Percentiles rank a stretch among this genome's conserved stretches.
Conservation (phyloP, 2,329 filamentous ascomycete species). For the Knoxdaviesia capensis region DNA sequence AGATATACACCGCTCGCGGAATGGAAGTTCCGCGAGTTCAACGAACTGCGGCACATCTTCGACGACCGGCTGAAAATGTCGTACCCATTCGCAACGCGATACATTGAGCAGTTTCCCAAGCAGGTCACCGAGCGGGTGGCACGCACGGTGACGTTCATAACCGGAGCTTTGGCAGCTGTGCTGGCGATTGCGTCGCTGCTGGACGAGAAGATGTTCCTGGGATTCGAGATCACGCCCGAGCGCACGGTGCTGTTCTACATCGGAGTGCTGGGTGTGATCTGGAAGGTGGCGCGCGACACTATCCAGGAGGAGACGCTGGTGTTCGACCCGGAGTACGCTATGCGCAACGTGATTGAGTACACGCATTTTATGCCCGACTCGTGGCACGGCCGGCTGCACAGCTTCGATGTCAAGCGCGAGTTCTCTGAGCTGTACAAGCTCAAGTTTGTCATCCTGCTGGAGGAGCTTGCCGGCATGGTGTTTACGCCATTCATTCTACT, state of each 20-base stretch:
- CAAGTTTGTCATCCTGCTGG: slow-evolving; percentile 76
- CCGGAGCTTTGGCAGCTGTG: slow-evolving; percentile 71
- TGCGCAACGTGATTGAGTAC: slow-evolving; percentile 77
- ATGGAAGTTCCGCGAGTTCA: slow-evolving; percentile 98
- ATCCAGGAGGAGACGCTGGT: slow-evolving; percentile 77
- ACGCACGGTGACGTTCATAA: slow-evolving; percentile 69
- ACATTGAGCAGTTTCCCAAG: slow-evolving; percentile 92
- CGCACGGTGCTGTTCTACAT: slow-evolving; percentile 84
- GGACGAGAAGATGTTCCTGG: slow-evolving; percentile 77
- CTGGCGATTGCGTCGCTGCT: slow-evolving; percentile 68
- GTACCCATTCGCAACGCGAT: slow-evolving; percentile 76
- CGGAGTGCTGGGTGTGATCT: slow-evolving; percentile 62
- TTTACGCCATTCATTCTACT: slow-evolving; percentile 80
- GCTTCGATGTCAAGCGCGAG: slow-evolving; percentile 77
- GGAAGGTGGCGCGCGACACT: slow-evolving; percentile 63
- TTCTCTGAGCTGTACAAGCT: slow-evolving; percentile 84
- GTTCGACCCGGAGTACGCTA: slow-evolving; percentile 78
- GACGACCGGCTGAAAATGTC: slow-evolving; percentile 83
- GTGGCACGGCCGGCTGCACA: slow-evolving; percentile 81
- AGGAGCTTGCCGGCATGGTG: slow-evolving; percentile 82
- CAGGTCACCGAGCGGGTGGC: slow-evolving; percentile 76
- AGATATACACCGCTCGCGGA: slow-evolving; percentile 85
- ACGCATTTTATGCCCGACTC: slow-evolving; percentile 81
- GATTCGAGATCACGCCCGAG: slow-evolving; percentile 78
- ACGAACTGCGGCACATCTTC: slow-evolving; percentile 85